Conservation (phyloP, 2,329 filamentous ascomycete genomes). For the Apiospora arundinis region DNA sequence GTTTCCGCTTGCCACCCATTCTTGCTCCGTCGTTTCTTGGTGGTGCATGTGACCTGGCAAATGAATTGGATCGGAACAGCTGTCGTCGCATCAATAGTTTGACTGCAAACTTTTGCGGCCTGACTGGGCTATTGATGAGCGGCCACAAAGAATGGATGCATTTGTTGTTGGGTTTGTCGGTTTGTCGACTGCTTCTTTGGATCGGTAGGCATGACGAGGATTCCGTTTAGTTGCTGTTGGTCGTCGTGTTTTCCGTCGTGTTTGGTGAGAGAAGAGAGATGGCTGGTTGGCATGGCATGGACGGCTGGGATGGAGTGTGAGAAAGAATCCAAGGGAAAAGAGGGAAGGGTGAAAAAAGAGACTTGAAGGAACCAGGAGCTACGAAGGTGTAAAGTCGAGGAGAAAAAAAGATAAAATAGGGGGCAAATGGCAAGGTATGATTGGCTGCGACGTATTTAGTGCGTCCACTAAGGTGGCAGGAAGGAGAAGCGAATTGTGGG, state of each 20-base stretch:
- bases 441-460: conserved; percentile 34
- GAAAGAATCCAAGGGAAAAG: conserved; percentile 7
- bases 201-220: neutral
- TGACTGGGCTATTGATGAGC: neutral
- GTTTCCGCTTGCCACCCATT: conserved; percentile 18
- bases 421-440: conserved; percentile 31
- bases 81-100: conserved; percentile 13
- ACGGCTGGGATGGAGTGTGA: conserved; percentile 7
- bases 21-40: conserved; percentile 14
- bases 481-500: conserved; percentile 28
- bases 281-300: conserved; percentile 13
- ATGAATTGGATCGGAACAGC: neutral
- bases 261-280: conserved; percentile 7
- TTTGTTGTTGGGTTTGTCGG: neutral
- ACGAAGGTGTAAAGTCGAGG: conserved; percentile 34
- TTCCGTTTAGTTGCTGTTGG: neutral
- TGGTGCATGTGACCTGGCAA: conserved; percentile 12
- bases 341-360: conserved; percentile 17
- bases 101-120: conserved; percentile 14
- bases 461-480: conserved; percentile 37
- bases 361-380: conserved; percentile 34
- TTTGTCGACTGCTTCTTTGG: neutral
- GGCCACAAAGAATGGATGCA: neutral
- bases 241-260: neutral
- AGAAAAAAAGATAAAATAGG: conserved; percentile 38